Percentiles rank a stretch among this genome's conserved stretches.
phyloP scores from a whole-genome alignment of 345 rosid genomes.

The Lumnitzera littorea region DNA sequence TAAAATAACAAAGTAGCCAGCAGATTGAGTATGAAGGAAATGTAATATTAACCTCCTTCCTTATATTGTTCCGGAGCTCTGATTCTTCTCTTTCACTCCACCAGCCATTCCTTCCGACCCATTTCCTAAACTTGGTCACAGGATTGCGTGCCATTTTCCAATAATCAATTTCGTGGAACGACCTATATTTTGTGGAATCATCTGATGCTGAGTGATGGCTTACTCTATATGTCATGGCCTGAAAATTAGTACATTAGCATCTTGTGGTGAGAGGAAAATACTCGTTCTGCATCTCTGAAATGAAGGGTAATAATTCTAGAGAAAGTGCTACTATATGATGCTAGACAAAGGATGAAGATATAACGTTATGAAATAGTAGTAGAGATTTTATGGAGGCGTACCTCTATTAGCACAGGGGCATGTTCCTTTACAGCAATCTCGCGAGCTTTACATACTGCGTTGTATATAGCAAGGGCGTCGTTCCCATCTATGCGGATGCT shows the following conservation, averaged over 20 bases:
- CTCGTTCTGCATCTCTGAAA: too few species aligned
- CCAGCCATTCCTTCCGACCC: slow-evolving; percentile 73
- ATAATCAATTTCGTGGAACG: slow-evolving; percentile 48
- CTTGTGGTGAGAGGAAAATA: too few species aligned
- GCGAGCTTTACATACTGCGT: slow-evolving; percentile 51
- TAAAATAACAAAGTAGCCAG: neutral
- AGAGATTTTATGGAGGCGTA: slow-evolving; percentile 1
- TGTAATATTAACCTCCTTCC: slow-evolving; percentile 35
- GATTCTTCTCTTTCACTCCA: slow-evolving; percentile 59
- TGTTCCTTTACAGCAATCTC: slow-evolving; percentile 54
- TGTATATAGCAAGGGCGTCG: slow-evolving; percentile 72
- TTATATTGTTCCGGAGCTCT: slow-evolving; percentile 37
- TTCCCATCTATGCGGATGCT: slow-evolving; percentile 88
- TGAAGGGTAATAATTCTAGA: too few species aligned
- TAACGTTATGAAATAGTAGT: neutral
- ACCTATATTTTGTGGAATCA: slow-evolving; percentile 73
- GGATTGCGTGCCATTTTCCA: slow-evolving; percentile 68
- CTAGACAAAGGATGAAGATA: neutral
- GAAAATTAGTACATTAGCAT: neutral
- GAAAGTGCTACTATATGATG: too few species aligned
- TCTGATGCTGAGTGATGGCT: slow-evolving; percentile 88
- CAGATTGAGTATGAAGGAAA: too few species aligned
- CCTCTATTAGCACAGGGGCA: slow-evolving; percentile 66
- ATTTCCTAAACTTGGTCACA: slow-evolving; percentile 51
- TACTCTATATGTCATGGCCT: slow-evolving; percentile 69